A percentile compares a stretch with the other conserved stretches of the same genome.
Evolutionary conservation across 768 basidiomycete genomes (phyloP).

Genomic region (Boletus rubropictus): DNA sequence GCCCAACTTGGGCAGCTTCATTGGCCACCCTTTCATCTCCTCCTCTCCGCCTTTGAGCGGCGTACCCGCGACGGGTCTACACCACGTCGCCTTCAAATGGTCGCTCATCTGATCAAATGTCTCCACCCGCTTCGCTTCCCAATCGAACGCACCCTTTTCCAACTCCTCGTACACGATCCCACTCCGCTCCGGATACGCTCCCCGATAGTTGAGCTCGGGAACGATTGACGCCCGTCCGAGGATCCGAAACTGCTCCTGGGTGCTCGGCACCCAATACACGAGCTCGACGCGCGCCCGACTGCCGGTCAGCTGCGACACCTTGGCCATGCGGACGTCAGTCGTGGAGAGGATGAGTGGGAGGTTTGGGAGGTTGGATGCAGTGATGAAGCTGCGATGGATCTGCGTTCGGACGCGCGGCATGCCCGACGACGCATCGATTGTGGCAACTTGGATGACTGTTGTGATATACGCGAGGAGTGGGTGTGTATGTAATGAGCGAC

Average conservation of each 20-base stretch:
- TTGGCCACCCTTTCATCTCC: slow-evolving; percentile 59
- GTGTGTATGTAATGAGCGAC: neutral
- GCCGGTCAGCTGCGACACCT: slow-evolving; percentile 52
- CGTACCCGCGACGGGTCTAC: slow-evolving; percentile 60
- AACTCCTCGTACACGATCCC: slow-evolving; percentile 33
- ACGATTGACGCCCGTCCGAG: slow-evolving; percentile 51
- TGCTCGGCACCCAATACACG: slow-evolving; percentile 68
- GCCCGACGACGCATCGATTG: slow-evolving; percentile 17
- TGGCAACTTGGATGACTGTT: slow-evolving; percentile 52
- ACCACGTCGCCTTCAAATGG: slow-evolving; percentile 68
- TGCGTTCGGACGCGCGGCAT: slow-evolving; percentile 61
- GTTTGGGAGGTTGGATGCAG: slow-evolving; percentile 35
- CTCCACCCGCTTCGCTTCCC: slow-evolving; percentile 60
- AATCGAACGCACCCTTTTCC: slow-evolving; percentile 36
- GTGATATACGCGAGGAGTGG: neutral
- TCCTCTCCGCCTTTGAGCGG: slow-evolving; percentile 46
- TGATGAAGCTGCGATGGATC: slow-evolving; percentile 56
- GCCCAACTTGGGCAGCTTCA: slow-evolving; percentile 42
- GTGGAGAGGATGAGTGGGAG: slow-evolving; percentile 60
- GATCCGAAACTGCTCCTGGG: slow-evolving; percentile 71
- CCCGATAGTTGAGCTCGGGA: slow-evolving; percentile 40
- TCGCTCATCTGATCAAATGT: slow-evolving; percentile 55
- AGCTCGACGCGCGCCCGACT: slow-evolving; percentile 44
- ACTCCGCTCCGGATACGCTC: slow-evolving; percentile 19
- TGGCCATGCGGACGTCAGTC: slow-evolving; percentile 70